Percentiles rank a stretch among this genome's conserved stretches.
Conservation (phyloP, 1,284 basidiomycete species). For the Cryptococcus depauperatus region DNA sequence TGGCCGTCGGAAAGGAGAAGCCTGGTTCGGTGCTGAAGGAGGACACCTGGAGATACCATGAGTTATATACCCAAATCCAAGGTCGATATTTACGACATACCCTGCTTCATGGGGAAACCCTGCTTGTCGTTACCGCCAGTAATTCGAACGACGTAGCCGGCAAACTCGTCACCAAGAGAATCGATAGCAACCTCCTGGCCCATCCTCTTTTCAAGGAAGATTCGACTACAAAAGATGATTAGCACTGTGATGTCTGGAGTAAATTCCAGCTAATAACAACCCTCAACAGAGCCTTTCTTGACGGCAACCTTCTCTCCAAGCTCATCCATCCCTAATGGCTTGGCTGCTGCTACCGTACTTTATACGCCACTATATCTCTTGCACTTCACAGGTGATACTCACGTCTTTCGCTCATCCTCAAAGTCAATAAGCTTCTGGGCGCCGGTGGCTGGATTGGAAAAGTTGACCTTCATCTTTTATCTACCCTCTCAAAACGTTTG, state of each 20-base stretch:
- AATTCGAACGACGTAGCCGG: conserved; percentile 95
- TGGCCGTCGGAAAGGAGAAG: conserved; percentile 92
- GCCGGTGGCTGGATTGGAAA: conserved; percentile 93
- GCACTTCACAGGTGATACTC: conserved; percentile 39
- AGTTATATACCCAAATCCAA: not conserved
- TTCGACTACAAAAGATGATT: conserved; percentile 59
- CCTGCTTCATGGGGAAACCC: conserved; percentile 99
- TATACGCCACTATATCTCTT: not conserved
- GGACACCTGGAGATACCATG: conserved; percentile 62
- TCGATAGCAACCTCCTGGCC: conserved; percentile 83
- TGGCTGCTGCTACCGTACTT: too few species aligned
- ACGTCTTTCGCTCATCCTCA: conserved; percentile 87
- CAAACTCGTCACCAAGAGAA: conserved; percentile 89
- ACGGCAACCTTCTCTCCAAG: not conserved
- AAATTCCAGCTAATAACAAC: too few species aligned
- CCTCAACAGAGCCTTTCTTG: too few species aligned
- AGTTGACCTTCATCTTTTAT: conserved; percentile 99
- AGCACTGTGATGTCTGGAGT: too few species aligned
- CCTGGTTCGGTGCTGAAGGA: conserved; percentile 85
- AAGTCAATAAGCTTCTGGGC: conserved; percentile 93
- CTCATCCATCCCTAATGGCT: too few species aligned
- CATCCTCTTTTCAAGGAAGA: conserved; percentile 97
- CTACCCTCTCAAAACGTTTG: too few species aligned
- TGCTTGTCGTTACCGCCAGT: conserved; percentile 59
- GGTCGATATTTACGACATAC: conserved; percentile 56